Conservation (phyloP, 176 grass and related monocot genomes). For the Oryza coarctata region DNA sequence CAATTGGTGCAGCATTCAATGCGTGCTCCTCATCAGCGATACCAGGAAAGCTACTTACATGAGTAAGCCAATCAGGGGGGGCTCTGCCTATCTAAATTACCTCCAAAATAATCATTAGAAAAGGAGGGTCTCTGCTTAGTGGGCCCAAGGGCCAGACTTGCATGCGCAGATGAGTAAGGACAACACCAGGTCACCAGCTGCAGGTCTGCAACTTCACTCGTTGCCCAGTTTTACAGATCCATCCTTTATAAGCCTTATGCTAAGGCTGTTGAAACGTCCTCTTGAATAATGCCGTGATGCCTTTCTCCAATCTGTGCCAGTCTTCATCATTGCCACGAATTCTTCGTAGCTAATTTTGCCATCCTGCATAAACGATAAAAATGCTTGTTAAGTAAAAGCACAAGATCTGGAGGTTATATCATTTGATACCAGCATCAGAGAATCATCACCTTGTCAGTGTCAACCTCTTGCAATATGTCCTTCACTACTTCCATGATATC, state of each 20-base stretch:
- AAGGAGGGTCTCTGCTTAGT: constrained; percentile 33
- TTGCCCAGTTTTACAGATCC: constrained; percentile 71
- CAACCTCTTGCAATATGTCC: constrained; percentile 80
- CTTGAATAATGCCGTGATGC: constrained; percentile 83
- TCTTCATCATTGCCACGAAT: constrained; percentile 90
- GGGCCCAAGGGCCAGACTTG: constrained; percentile 18
- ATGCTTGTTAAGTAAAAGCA: background rate
- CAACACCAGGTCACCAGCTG: constrained; percentile 12
- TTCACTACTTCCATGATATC: constrained; percentile 68
- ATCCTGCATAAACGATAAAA: constrained; percentile 53
- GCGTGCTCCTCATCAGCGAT: constrained; percentile 4
- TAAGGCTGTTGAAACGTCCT: constrained; percentile 82
- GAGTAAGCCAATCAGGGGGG: constrained; percentile 51
- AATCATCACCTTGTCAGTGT: constrained; percentile 74
- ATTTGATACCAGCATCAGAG: background rate
- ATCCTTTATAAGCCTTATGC: constrained; percentile 72
- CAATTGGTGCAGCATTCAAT: constrained; percentile 33
- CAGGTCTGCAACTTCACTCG: constrained; percentile 45
- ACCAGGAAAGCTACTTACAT: constrained; percentile 55
- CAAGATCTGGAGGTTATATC: background rate
- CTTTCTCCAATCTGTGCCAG: constrained; percentile 90
- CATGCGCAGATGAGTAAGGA: constrained; percentile 5
- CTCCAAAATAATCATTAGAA: constrained; percentile 64
- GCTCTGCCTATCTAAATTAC: constrained; percentile 54
- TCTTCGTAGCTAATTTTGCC: constrained; percentile 85